Evolutionary conservation across 495 filamentous ascomycete species (phyloP), one percentile per base, ranked within the genome.

Genomic region (Darksidea phi): DNA sequence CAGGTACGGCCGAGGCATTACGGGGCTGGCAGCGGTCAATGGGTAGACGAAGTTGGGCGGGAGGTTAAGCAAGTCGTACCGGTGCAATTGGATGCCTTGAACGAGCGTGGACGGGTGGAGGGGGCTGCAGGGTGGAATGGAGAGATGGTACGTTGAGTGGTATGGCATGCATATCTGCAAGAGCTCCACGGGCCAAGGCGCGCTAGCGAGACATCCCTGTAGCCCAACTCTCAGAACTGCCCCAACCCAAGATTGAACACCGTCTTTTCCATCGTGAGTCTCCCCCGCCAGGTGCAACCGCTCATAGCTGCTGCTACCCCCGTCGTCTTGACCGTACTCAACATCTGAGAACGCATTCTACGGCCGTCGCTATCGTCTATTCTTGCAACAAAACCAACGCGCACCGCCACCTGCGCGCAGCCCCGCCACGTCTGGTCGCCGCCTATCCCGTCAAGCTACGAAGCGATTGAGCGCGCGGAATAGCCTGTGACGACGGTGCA

Each of bases 61-160:
- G 34, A 28, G 3, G 37, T 4, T 6, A 13, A 12, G 24, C 34
- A 7, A 12, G 28, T 42, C 63, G 21, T 66, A 66, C 56, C 32
- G 10, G 21, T 23, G 6, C 63, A 66, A 66, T 66, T 66, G 63
- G 57, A 42, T 36, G 34, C 37, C 41, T 47, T 58, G 12, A 48
- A 21, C 24, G 13, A n/a, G n/a, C n/a, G n/a, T n/a, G n/a, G n/a
- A n/a, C 28, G 8, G 6, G 42, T 24, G 36, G 18, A n/a, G 26
- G 21, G 28, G 8, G 54, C 46, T 32, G 34, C 18, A 23, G 47
- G 10, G 46, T 53, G 34, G 51, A 13, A 32, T 13, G 37, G 54
- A 25, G 38, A 11, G 17, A 18, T 48, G 26, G 54, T 46, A 26
- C 38, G 12, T 43, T 48, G 18, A 17, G 42, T 25, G 24, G 36